Percentiles rank a stretch among this genome's conserved stretches.
phyloP scores from a whole-genome alignment of 2,329 filamentous ascomycete genomes.

The Gaeumannomyces sp. region DNA sequence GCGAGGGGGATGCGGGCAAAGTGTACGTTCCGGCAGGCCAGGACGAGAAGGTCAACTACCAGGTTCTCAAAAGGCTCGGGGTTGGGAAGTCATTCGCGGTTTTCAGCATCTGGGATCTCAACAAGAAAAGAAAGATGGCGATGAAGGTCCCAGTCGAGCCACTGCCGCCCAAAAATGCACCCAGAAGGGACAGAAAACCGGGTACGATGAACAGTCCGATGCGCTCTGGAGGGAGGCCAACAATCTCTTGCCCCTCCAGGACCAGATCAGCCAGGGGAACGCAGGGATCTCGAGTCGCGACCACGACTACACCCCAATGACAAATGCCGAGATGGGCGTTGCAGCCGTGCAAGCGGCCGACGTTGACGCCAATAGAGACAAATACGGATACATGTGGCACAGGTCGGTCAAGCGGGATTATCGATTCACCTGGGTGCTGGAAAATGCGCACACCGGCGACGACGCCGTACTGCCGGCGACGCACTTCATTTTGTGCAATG shows the following conservation, averaged over 20 bases:
- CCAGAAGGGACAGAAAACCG: rapidly evolving
- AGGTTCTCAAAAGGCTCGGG: neutral
- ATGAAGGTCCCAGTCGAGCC: neutral
- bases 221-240: neutral
- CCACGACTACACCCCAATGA: neutral
- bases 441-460: too few relatives aligned
- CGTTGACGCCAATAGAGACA: neutral
- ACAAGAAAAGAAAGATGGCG: neutral
- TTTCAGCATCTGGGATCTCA: neutral
- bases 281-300: neutral
- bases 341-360: too few relatives aligned
- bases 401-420: neutral
- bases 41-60: neutral
- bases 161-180: neutral
- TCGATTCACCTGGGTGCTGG: neutral
- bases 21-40: neutral
- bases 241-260: neutral
- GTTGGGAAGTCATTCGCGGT: neutral
- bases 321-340: neutral
- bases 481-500: neutral
- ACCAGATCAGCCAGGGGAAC: neutral
- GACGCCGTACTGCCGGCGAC: neutral
- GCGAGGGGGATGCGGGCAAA: too few relatives aligned
- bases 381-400: neutral
- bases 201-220: neutral